These are phyloP conservation scores for Aspergillus hiratsukae DNA, from an alignment of 2,329 filamentous ascomycete genomes.

Conservation along the genomic window DNA sequence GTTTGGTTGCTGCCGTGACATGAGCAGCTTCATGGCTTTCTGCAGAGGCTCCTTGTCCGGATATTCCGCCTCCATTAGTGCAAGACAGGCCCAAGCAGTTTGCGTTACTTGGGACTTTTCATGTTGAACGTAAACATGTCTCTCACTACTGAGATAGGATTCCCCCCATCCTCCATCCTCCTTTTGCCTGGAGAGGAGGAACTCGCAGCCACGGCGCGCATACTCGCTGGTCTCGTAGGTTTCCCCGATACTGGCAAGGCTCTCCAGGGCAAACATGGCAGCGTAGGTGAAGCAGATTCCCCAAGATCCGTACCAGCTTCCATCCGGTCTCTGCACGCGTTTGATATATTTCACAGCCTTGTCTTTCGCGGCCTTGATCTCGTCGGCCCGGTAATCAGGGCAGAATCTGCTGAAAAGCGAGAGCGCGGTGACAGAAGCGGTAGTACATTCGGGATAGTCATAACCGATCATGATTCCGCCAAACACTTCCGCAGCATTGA, in stretches of 20 bases:
- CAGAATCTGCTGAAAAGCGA: conserved; percentile 76
- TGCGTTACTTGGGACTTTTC: conserved; percentile 84
- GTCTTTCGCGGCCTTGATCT: conserved; percentile 69
- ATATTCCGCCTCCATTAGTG: conserved; percentile 75
- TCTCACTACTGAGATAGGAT: conserved; percentile 82
- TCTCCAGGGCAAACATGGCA: conserved; percentile 92
- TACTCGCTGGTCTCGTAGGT: conserved; percentile 68
- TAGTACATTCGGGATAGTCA: conserved; percentile 96
- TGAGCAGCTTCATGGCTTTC: conserved; percentile 73
- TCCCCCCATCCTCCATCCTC: conserved; percentile 95
- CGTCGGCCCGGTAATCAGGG: conserved; percentile 70
- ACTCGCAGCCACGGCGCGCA: conserved; percentile 73
- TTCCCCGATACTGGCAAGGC: conserved; percentile 75
- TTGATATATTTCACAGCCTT: conserved; percentile 81
- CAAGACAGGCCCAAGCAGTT: conserved; percentile 86
- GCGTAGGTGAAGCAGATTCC: conserved; percentile 98
- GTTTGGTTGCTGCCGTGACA: conserved; percentile 77
- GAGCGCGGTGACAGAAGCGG: conserved; percentile 83
- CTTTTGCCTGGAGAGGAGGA: conserved; percentile 78
- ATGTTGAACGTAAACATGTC: conserved; percentile 70
- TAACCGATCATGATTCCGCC: conserved; percentile 98
- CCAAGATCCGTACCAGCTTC: conserved; percentile 98
- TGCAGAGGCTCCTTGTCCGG: conserved; percentile 68
- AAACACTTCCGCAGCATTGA: conserved; percentile 96
- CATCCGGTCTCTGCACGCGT: conserved; percentile 68